Conservation (phyloP, 2,329 filamentous ascomycete genomes). For the Aspergillus pseudonomiae region DNA sequence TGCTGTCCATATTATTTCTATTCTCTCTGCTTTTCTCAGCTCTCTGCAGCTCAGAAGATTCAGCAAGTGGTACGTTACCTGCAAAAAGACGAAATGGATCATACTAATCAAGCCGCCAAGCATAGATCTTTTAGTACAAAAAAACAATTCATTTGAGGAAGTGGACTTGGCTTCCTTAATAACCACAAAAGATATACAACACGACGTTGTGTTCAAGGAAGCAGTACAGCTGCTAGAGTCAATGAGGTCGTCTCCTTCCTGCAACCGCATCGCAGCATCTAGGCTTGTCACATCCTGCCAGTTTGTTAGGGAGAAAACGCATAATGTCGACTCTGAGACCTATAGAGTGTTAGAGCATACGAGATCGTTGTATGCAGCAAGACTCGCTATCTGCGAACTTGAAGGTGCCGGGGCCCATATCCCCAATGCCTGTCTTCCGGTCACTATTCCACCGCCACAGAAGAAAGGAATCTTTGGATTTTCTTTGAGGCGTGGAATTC, state of each 20-base stretch:
- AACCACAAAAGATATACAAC: slow-evolving; percentile 22
- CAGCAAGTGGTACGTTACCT: slow-evolving; percentile 2
- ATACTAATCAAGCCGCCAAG: neutral
- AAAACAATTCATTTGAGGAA: slow-evolving; percentile 18
- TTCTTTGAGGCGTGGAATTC: slow-evolving; percentile 23
- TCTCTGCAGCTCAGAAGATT: neutral
- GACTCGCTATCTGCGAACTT: slow-evolving; percentile 66
- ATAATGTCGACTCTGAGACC: slow-evolving; percentile 25
- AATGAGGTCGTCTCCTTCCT: slow-evolving; percentile 52
- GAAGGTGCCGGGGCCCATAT: slow-evolving; percentile 54
- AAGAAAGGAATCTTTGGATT: slow-evolving; percentile 32
- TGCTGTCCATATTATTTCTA: neutral
- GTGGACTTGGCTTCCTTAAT: slow-evolving; percentile 35
- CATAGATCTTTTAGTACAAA: slow-evolving; percentile 10
- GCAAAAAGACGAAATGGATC: neutral
- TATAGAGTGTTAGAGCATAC: slow-evolving; percentile 44
- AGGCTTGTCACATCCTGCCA: slow-evolving; percentile 59
- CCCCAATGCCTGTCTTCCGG: slow-evolving; percentile 55
- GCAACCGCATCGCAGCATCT: slow-evolving; percentile 56
- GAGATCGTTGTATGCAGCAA: slow-evolving; percentile 63
- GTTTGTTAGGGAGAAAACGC: slow-evolving; percentile 44
- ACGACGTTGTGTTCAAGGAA: slow-evolving; percentile 43
- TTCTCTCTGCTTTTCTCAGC: neutral
- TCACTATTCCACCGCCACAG: slow-evolving; percentile 46
- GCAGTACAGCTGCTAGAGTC: slow-evolving; percentile 49